Conservation (phyloP, 352 stramenopile genomes). For the Blastocystis sp. region DNA sequence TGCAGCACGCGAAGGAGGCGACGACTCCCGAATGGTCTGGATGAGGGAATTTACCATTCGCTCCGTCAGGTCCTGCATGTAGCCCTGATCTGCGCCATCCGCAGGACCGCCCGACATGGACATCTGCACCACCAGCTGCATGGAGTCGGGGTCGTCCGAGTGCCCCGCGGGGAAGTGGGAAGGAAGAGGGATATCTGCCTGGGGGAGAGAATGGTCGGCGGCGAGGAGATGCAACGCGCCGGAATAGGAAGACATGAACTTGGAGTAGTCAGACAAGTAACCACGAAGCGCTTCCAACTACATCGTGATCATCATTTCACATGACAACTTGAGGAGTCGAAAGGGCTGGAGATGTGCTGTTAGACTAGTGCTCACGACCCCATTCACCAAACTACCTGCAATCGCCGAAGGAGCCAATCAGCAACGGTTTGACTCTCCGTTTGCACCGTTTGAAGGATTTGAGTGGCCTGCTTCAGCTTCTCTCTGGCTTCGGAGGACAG, state of each 20-base stretch:
- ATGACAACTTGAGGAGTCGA: too few species aligned
- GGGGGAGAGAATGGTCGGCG: neutral
- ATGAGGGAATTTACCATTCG: neutral
- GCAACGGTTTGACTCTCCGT: neutral
- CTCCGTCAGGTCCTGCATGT: neutral
- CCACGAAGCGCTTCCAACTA: neutral
- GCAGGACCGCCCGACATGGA: neutral
- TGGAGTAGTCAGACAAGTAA: neutral
- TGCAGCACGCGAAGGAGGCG: neutral
- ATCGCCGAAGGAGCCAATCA: too few species aligned
- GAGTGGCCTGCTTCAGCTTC: neutral
- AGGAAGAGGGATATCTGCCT: too few species aligned
- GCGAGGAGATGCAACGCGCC: neutral
- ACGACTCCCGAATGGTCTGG: neutral
- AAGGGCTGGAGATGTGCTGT: too few species aligned
- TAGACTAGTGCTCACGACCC: too few species aligned
- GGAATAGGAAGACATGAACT: neutral
- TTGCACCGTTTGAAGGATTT: neutral
- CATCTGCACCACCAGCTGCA: neutral
- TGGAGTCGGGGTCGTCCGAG: neutral
- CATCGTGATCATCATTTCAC: too few species aligned
- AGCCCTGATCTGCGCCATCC: neutral
- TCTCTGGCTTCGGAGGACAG: neutral
- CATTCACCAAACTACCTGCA: too few species aligned
- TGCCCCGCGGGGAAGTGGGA: neutral